Conservation (phyloP, 2,329 filamentous ascomycete genomes). For the Lachnellula suecica region DNA sequence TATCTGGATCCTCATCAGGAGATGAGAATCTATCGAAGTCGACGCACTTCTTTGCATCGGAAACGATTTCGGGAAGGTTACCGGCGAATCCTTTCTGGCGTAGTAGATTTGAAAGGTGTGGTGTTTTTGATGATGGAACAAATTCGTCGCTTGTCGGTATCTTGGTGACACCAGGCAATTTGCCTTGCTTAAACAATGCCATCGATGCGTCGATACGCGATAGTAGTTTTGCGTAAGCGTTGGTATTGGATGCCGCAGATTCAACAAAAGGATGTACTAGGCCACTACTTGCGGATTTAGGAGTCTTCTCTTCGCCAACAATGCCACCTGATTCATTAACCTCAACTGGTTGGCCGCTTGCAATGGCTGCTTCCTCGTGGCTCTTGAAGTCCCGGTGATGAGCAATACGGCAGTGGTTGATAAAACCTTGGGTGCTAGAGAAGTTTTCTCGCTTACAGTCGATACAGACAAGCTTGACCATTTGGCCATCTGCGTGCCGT, state of each 20-base stretch:
- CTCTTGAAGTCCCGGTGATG: constrained; percentile 93
- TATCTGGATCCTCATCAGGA: constrained; percentile 54
- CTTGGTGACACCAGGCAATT: constrained; percentile 46
- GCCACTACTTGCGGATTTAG: constrained; percentile 35
- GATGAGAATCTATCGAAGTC: constrained; percentile 50
- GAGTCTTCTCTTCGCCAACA: constrained; percentile 42
- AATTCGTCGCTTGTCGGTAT: constrained; percentile 45
- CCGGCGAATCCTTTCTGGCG: constrained; percentile 59
- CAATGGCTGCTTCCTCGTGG: constrained; percentile 88
- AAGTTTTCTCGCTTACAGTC: constrained; percentile 91
- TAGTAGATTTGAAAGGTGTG: constrained; percentile 67
- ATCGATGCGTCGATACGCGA: constrained; percentile 55
- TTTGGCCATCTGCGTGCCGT: constrained; percentile 73
- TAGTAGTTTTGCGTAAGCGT: constrained; percentile 50
- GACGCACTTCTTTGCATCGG: constrained; percentile 56
- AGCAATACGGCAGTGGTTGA: constrained; percentile 97
- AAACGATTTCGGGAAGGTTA: constrained; percentile 61
- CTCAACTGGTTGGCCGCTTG: constrained; percentile 82
- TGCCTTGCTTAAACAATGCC: constrained; percentile 50
- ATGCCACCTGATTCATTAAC: constrained; percentile 55
- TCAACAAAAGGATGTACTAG: constrained; percentile 63
- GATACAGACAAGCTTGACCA: constrained; percentile 86
- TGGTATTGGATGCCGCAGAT: constrained; percentile 52
- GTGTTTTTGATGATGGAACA: constrained; percentile 56
- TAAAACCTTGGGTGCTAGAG: constrained; percentile 96